Evolutionary conservation across 2,329 filamentous ascomycete species (phyloP).

Genomic region (Phoma sp.): DNA sequence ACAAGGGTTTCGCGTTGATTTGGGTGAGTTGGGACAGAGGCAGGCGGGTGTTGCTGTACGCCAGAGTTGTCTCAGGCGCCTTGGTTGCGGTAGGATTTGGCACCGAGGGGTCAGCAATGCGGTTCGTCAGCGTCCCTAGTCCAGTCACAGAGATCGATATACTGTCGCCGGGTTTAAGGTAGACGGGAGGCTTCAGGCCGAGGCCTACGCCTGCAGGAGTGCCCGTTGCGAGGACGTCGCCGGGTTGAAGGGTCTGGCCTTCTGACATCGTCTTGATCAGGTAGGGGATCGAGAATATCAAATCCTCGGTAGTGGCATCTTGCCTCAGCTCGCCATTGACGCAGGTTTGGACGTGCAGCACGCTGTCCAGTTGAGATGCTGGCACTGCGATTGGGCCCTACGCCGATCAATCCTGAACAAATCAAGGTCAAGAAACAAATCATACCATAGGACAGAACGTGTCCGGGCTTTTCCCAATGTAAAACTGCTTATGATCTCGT

Average conservation of each 20-base stretch:
- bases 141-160: conserved; percentile 35
- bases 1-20: conserved; percentile 53
- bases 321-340: conserved; percentile 59
- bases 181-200: conserved; percentile 49
- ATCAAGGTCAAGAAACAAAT: background rate
- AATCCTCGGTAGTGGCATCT: conserved; percentile 55
- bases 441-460: conserved; percentile 63
- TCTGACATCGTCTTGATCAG: conserved; percentile 58
- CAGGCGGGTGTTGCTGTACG: conserved; percentile 30
- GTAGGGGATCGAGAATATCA: conserved; percentile 55
- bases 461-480: conserved; percentile 64
- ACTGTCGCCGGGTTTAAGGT: conserved; percentile 36
- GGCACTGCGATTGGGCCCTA: conserved; percentile 62
- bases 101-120: conserved; percentile 53
- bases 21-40: conserved; percentile 44
- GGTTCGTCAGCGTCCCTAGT: conserved; percentile 37
- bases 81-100: conserved; percentile 31
- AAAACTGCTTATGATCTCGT: conserved; percentile 64
- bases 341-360: conserved; percentile 54
- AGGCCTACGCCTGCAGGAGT: conserved; percentile 54
- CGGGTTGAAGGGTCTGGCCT: conserved; percentile 54
- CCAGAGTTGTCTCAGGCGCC: background rate
- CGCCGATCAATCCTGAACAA: background rate
- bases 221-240: conserved; percentile 58
- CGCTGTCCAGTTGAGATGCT: conserved; percentile 53